Percentiles rank a stretch among this genome's conserved stretches.
Conservation (phyloP, 2,329 filamentous ascomycete species). For the Penicillium occitanis region DNA sequence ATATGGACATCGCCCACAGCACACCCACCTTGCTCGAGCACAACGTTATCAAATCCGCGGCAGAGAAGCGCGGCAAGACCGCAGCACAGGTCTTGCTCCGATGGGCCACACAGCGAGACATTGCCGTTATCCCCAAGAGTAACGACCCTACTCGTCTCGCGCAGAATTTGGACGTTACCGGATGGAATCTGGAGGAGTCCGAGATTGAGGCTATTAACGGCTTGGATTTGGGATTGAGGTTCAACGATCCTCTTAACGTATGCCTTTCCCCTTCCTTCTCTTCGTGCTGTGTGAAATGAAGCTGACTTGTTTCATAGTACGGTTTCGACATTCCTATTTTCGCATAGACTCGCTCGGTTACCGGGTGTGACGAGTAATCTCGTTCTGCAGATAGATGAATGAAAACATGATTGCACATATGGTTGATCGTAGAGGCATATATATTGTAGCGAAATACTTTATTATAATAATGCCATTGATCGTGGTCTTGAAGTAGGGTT, state of each 20-base stretch:
- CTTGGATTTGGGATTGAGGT: constrained; percentile 67
- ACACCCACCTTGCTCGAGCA: constrained; percentile 71
- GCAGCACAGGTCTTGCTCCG: constrained; percentile 79
- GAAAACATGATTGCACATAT: neutral
- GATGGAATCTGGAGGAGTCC: constrained; percentile 63
- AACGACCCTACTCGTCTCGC: constrained; percentile 57
- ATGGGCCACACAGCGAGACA: constrained; percentile 80
- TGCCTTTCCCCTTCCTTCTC: constrained; percentile 37
- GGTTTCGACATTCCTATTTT: constrained; percentile 55
- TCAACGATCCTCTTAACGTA: constrained; percentile 74
- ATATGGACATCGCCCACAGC: constrained; percentile 66
- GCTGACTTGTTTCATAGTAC: constrained; percentile 41
- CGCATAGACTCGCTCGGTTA: constrained; percentile 36
- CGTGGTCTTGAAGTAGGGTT: neutral
- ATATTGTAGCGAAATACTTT: neutral
- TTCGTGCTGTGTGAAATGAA: constrained; percentile 11
- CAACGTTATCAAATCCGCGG: constrained; percentile 62
- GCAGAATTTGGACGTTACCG: constrained; percentile 66
- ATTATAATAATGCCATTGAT: neutral
- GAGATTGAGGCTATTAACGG: constrained; percentile 67
- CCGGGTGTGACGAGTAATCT: constrained; percentile 2
- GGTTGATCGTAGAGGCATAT: neutral
- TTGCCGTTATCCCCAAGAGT: constrained; percentile 81
- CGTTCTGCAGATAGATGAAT: constrained; percentile 15
- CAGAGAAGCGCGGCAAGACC: constrained; percentile 68